Base-by-base conservation (phyloP, 441 rosid genomes). In the Croton laevigatus region DNA sequence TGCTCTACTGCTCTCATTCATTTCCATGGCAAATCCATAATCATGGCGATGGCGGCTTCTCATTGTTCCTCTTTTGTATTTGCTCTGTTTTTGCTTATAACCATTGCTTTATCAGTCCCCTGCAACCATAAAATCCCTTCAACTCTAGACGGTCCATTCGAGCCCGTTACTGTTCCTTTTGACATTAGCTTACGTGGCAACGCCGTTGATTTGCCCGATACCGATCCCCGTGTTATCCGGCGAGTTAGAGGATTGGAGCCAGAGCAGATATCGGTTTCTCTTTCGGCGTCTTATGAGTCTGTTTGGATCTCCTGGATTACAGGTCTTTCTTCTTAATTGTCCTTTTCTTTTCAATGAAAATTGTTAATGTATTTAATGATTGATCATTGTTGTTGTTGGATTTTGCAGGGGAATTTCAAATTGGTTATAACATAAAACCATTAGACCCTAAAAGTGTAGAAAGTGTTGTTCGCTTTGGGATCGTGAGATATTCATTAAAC, bases 251-350 rank as follows among this genome's bases (percentile, higher is more conserved):
- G 88, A 13, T 84, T 89, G 74, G 77, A 80, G 73, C 98, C 98
- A 5, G 97, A 93, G 79, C 98, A 93, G 75, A 83, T 93, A 66
- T 87, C 94, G 0, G 63, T 89, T 19, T 77, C 97, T 38, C 86
- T 93, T 36, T 91, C 98, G 17, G 63, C 82, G 65, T 79, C 60
- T 70, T 76, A 82, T 32, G 91, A 87, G 69, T 93, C 97, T 48
- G 74, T 91, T 22, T 93, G 98, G 98, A 84, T 93, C 71, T 87
- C 98, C 53, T 93, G 98, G 98, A 80, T 93, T 62, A 93, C 96
- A 69, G 96, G 97, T 93, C 71, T 64, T 40, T 45, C 12, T 58
- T 17, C 22, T 52, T 52, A n/a, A n/a, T n/a, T n/a, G n/a, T n/a
- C n/a, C n/a, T 6, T 52, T 3, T 16, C 5, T 54, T 20, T 61